Evolutionary conservation across 495 filamentous ascomycete genomes (phyloP), one percentile per base, ranked within the genome.

Genomic region (Lasiosphaeris hirsuta): DNA sequence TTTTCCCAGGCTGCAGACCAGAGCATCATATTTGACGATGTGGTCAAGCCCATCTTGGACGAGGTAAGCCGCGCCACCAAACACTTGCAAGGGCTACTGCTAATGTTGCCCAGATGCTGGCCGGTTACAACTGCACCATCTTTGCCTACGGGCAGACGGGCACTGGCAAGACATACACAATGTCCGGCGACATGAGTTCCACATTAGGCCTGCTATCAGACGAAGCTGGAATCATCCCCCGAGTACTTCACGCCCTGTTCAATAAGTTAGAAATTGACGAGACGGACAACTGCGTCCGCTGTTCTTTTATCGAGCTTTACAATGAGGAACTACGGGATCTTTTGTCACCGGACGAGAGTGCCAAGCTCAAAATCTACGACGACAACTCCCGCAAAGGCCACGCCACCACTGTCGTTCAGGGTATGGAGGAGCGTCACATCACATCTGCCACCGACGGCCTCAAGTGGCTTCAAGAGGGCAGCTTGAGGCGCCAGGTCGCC

Each of bases 91-190:
- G 17, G 1, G 1, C 34, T 6, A 48, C 18, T 36, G 15, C 58
- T 63, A 60, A 64, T 61, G 50, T 56, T 38, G 13, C 6, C 23
- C 63, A 97, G 92, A 96, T 97, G 83, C 81, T 98, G 18, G 80
- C 84, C 23, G 94, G 94, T n/a, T 97, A 89, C 73, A 98, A 98
- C 69, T 98, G 94, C 70, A 98, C 94, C 7, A 96, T 98, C 54
- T 98, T 98, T 67, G 94, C 94, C 45, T 98, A 98, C 69, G 94
- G 94, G 8, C 94, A 98, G 65, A 98, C 94, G 0, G 94, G 94
- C 30, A 98, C 94, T 0, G 94, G 94, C 52, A 98, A 98, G 72
- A 98, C 94, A 34, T 98, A 98, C 70, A 98, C 94, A 3, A 98
- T 98, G 94, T 96, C 95, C 3, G 94, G 94, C 36, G 92, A 98